phyloP scores from a whole-genome alignment of 164 flowering plant species.

The Sextonia rubra region DNA sequence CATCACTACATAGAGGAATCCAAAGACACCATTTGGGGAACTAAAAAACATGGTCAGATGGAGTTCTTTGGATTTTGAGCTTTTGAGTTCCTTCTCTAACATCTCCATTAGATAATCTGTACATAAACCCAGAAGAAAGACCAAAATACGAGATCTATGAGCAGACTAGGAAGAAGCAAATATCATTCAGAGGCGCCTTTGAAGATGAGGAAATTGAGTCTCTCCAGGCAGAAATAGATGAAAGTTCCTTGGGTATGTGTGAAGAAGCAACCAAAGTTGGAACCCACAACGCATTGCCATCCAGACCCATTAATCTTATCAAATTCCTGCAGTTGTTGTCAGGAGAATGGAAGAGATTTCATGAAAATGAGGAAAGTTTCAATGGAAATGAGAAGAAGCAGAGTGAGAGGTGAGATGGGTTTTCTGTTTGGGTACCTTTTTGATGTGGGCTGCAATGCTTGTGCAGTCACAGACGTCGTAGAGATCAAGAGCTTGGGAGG shows the following conservation, averaged over 20 bases:
- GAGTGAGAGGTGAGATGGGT: background rate
- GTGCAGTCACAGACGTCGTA: conserved; percentile 76
- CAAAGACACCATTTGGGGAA: no score
- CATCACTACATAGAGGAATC: no score
- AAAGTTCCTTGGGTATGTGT: conserved; percentile 76
- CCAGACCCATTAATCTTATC: conserved; percentile 68
- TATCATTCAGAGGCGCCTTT: conserved; percentile 46
- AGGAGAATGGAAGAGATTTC: background rate
- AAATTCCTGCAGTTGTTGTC: conserved; percentile 50
- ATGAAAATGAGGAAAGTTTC: background rate
- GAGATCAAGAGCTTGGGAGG: conserved; percentile 82
- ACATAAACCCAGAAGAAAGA: no score
- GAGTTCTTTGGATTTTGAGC: no score
- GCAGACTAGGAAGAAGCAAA: no score
- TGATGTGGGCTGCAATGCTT: conserved; percentile 81
- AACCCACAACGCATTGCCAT: conserved; percentile 94
- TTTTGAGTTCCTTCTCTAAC: no score
- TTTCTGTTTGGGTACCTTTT: conserved; percentile 49
- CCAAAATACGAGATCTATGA: no score
- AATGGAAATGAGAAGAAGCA: background rate
- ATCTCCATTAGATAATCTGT: no score
- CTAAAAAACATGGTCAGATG: no score
- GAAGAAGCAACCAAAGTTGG: conserved; percentile 88
- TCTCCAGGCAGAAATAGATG: conserved; percentile 77
- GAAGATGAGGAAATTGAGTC: conserved; percentile 83